Conservation (phyloP, 768 basidiomycete species). For the Gymnopilus dilepis region DNA sequence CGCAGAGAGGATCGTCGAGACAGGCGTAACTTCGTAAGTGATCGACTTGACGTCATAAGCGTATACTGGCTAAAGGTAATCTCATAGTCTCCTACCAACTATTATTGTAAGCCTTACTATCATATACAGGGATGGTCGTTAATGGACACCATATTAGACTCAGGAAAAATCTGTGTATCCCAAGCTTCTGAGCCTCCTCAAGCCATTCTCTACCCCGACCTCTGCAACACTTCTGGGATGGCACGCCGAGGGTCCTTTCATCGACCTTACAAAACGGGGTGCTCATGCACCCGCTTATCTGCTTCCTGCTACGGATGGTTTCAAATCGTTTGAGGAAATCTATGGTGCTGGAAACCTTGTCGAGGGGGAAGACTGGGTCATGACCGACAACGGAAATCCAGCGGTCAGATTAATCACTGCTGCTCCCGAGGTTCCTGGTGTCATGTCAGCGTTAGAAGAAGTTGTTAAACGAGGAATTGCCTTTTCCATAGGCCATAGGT, state of each 20-base stretch:
- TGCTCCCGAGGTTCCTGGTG: constrained; percentile 87
- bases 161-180: constrained; percentile 80
- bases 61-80: constrained; percentile 22
- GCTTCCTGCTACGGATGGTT: constrained; percentile 63
- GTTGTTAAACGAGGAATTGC: constrained; percentile 69
- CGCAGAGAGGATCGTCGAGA: constrained; percentile 80
- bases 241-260: constrained; percentile 92
- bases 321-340: constrained; percentile 70
- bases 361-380: constrained; percentile 71
- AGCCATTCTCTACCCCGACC: constrained; percentile 63
- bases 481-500: constrained; percentile 93
- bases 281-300: constrained; percentile 78
- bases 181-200: constrained; percentile 68
- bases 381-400: constrained; percentile 46
- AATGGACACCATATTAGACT: constrained; percentile 51
- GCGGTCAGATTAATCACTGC: constrained; percentile 84
- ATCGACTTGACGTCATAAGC: background rate
- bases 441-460: constrained; percentile 69
- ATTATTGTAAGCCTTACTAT: constrained; percentile 60
- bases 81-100: constrained; percentile 61
- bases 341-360: constrained; percentile 73
- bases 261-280: constrained; percentile 81
- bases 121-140: background rate
- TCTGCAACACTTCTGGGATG: constrained; percentile 85
- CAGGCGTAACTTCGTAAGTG: constrained; percentile 85